phyloP scores from a whole-genome alignment of 257 asterid genomes.

The Mitragyna speciosa region DNA sequence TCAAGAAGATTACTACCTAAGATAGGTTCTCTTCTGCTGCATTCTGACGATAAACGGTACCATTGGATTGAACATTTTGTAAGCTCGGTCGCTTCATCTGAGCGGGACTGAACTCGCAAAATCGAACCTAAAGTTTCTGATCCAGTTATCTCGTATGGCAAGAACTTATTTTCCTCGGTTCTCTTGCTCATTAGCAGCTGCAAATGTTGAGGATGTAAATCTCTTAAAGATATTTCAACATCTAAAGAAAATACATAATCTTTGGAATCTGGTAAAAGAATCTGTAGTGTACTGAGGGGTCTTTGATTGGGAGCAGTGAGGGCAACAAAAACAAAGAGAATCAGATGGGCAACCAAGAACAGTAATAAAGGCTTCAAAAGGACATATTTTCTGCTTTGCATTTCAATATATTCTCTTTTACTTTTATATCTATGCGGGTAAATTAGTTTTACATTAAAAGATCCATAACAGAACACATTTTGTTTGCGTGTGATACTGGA shows the following conservation, averaged over 20 bases:
- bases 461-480: not conserved
- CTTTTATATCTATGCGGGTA: not conserved
- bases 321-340: not conserved
- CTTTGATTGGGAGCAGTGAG: not conserved
- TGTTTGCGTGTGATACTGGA: not conserved
- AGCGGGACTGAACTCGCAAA: constrained; percentile 65
- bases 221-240: not conserved
- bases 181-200: constrained; percentile 80
- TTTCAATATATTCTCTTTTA: not conserved
- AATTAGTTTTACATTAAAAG: not conserved
- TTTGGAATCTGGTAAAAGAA: too few relatives aligned
- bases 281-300: not conserved
- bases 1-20: constrained; percentile 43
- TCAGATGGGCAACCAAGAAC: not conserved
- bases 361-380: not conserved
- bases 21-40: constrained; percentile 94
- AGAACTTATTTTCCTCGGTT: constrained; percentile 48
- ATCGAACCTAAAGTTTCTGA: constrained; percentile 74
- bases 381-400: not conserved
- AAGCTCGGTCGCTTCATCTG: constrained; percentile 70
- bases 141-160: constrained; percentile 56
- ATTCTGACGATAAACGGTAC: constrained; percentile 86
- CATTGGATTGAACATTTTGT: constrained; percentile 80
- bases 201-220: constrained; percentile 21
- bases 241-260: not conserved